Evolutionary conservation across 768 basidiomycete genomes (phyloP), one percentile per base, ranked within the genome.

Genomic region (Lyophyllum atratum): DNA sequence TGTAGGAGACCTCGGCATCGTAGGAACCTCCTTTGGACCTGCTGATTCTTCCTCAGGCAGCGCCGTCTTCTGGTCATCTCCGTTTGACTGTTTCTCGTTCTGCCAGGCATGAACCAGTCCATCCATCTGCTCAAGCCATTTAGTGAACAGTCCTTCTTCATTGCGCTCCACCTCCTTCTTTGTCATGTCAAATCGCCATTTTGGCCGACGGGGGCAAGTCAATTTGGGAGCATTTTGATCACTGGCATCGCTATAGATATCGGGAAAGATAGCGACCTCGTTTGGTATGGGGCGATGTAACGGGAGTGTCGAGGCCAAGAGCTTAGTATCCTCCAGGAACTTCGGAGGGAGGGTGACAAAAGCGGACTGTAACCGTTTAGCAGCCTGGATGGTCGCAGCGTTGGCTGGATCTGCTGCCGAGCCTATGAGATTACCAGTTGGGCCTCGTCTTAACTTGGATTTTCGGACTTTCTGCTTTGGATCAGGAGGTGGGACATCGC

Each of bases 121-220:
- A 63, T 93, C 89, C 3, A 86, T 89, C 62, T 84, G 74, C 4
- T 74, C 69, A 19, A 93, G 74, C 93, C 95, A 97, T 67, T 86
- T 88, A 54, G 74, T 80, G 73, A 93, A 95, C 37, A 86, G 45
- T 0, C 87, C 92, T 66, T 93, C 91, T 72, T 98, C 95, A 67
- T 96, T 97, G 52, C 77, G 79, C 66, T 98, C 94, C 15, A 98
- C 87, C 72, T 95, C 91, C 22, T 82, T 84, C 76, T 96, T 98
- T 39, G 86, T 80, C 86, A 90, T 90, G 22, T 90, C 87, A 68
- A 85, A 92, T 19, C 83, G 77, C 92, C 95, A 97, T 69, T 89
- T 93, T 3, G 95, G 95, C 56, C 95, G 70, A 59, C 74, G 82
- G 17, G 92, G 92, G 64, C 81, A 83, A 34, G 70, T 68, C 61